These are phyloP conservation scores for Podospora pseudocomata DNA, from an alignment of 495 filamentous ascomycete species.

Conservation along the genomic window DNA sequence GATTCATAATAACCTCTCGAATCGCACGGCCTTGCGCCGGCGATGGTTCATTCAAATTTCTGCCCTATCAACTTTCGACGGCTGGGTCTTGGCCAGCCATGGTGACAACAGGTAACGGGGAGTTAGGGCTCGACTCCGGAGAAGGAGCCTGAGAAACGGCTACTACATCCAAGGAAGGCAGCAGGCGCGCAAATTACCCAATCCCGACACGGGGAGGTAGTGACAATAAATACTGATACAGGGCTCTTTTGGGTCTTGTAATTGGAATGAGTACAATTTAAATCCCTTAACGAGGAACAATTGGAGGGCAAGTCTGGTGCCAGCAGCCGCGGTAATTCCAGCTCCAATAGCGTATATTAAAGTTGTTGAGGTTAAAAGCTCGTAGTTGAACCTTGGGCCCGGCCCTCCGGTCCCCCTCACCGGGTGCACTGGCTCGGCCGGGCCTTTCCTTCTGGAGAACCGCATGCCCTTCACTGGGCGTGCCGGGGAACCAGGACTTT, in stretches of 20 bases:
- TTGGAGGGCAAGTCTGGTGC: constrained; percentile 53
- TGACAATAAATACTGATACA: constrained; percentile 57
- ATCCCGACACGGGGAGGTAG: constrained; percentile 44
- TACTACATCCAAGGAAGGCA: no score
- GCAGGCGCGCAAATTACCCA: constrained; percentile 51
- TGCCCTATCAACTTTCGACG: constrained; percentile 64
- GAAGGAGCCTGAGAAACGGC: no score
- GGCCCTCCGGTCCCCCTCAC: no score
- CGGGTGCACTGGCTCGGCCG: no score
- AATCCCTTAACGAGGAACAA: constrained; percentile 56
- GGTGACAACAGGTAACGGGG: no score
- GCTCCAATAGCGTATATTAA: constrained; percentile 32
- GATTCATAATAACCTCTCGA: constrained; percentile 64
- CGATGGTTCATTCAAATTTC: constrained; percentile 65
- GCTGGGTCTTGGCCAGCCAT: constrained; percentile 52
- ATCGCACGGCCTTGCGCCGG: constrained; percentile 62
- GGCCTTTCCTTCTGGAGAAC: no score
- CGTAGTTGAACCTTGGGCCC: no score
- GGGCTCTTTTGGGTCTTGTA: constrained; percentile 55
- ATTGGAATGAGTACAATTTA: constrained; percentile 57
- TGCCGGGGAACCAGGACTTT: no score
- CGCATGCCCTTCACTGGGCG: no score
- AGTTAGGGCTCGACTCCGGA: no score
- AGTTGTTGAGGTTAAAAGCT: no score
- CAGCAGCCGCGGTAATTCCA: constrained; percentile 38